Base-by-base conservation (phyloP, 208 protist genomes). In the Trypanosoma caninum region DNA sequence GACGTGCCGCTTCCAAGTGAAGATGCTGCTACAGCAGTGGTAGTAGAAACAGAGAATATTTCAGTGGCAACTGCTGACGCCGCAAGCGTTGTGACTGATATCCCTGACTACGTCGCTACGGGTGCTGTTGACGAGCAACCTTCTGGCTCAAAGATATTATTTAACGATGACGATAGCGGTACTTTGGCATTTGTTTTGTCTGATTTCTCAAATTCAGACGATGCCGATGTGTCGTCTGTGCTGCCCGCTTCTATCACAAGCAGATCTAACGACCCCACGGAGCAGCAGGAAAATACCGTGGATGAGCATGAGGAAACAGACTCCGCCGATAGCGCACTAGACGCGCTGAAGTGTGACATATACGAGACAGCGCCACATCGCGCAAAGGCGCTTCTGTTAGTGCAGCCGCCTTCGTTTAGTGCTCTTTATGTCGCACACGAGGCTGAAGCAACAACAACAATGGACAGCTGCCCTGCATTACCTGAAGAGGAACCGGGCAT, bases 261-360 rank as follows among this genome's bases (percentile, higher is more conserved):
- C 20, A n/a, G 44, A 20, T 47, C 37, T 8, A 59, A 33, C 42
- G 52, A 7, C 25, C 3, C 27, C 28, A 45, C 8, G 35, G 34
- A 22, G 0, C 28, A 37, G 28, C 13, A 34, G 16, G 4, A 0
- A 27, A 56, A 38, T 20, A 27, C 3, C 5, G 46, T 18, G 0
- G 30, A 40, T 11, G 35, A 42, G 7, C 10, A 59, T 10, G 69
- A 78, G 18, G 78, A 82, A 30, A 80, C 65, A 7, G 46, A 61
- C 20, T 71, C 57, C 10, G 53, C 20, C 9, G 57, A 71, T 41
- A 67, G 60, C 45, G 67, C 67, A 2, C 47, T 73, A 44, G 44
- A 34, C 40, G 67, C 47, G 14, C 44, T 89, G 52, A 78, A 87
- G 47, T 25, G n/a, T 30, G 82, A 83, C 48, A 69, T 92, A 42